These are phyloP conservation scores for Penstemon eatonii DNA, from an alignment of 257 asterid species.

Conservation along the genomic window DNA sequence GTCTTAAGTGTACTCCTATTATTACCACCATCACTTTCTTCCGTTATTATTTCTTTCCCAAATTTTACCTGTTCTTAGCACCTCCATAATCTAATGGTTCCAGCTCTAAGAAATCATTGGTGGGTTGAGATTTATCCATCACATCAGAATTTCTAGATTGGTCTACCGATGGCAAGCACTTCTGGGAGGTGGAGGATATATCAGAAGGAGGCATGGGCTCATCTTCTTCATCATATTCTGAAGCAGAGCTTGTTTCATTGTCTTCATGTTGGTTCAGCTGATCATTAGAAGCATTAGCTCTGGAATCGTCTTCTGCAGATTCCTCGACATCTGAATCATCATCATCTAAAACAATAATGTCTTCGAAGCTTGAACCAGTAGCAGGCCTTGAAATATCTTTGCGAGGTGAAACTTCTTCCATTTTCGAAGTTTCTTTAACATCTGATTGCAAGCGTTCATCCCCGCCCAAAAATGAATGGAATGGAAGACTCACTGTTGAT, in stretches of 20 bases:
- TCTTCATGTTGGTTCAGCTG: conserved; percentile 29
- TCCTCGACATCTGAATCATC: conserved; percentile 52
- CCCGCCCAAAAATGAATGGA: conserved; percentile 56
- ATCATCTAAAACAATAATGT: conserved; percentile 51
- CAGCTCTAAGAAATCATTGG: conserved; percentile 34
- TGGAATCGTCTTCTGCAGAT: conserved; percentile 32
- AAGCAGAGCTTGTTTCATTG: conserved; percentile 28
- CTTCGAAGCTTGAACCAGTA: conserved; percentile 43
- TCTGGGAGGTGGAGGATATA: conserved; percentile 74
- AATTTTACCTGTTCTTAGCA: conserved; percentile 61
- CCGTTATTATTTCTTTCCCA: conserved; percentile 37
- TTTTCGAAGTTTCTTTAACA: conserved; percentile 26
- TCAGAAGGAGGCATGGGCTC: conserved; percentile 63
- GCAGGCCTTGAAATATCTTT: conserved; percentile 29
- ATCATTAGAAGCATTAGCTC: conserved; percentile 21
- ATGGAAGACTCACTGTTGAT: conserved; percentile 71
- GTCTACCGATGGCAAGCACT: conserved; percentile 56
- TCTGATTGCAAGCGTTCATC: conserved; percentile 36
- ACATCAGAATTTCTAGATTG: conserved; percentile 26
- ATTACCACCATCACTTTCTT: conserved; percentile 25
- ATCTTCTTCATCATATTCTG: conserved; percentile 46
- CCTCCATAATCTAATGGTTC: conserved; percentile 77
- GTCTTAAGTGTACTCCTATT: conserved; percentile 37
- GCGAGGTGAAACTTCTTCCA: conserved; percentile 25
- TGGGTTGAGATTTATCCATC: conserved; percentile 38